phyloP scores from a whole-genome alignment of 495 filamentous ascomycete genomes.

The Lophiostoma macrostomum region DNA sequence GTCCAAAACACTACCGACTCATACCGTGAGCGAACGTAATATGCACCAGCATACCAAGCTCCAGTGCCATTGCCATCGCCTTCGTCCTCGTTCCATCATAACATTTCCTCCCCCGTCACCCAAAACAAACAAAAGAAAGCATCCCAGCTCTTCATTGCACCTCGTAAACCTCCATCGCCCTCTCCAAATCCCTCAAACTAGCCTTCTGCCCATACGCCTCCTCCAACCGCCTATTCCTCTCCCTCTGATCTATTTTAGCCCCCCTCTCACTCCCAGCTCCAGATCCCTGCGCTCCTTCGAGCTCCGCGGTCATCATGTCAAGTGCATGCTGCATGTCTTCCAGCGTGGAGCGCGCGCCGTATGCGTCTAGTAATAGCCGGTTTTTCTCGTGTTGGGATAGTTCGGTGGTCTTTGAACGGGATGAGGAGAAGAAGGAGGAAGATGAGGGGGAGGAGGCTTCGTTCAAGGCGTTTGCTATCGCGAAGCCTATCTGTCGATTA shows the following conservation, averaged over 20 bases:
- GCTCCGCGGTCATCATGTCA: background rate
- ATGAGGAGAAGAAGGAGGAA: too few species aligned
- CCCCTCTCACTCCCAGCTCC: background rate
- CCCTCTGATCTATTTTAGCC: background rate
- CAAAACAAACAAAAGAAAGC: too few species aligned
- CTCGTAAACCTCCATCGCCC: conserved; percentile 17
- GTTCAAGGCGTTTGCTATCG: conserved; percentile 7
- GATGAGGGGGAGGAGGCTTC: conserved; percentile 5
- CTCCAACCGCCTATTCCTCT: conserved; percentile 4
- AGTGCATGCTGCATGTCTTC: conserved; percentile 7
- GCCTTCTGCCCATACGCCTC: conserved; percentile 19
- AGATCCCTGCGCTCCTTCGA: too few species aligned
- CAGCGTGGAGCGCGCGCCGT: conserved; percentile 1
- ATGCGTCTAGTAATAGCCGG: background rate
- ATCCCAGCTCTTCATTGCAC: conserved; percentile 23
- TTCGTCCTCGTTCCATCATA: too few species aligned
- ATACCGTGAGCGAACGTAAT: too few species aligned
- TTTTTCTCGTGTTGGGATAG: conserved; percentile 3
- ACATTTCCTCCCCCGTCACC: too few species aligned
- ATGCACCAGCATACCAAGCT: too few species aligned
- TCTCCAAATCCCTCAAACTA: conserved; percentile 21
- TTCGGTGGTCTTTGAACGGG: background rate
- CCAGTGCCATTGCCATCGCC: too few species aligned
- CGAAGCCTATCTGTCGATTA: conserved; percentile 9
- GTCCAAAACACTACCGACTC: too few species aligned